phyloP scores from a whole-genome alignment of 257 asterid genomes.

The Lantana camara region DNA sequence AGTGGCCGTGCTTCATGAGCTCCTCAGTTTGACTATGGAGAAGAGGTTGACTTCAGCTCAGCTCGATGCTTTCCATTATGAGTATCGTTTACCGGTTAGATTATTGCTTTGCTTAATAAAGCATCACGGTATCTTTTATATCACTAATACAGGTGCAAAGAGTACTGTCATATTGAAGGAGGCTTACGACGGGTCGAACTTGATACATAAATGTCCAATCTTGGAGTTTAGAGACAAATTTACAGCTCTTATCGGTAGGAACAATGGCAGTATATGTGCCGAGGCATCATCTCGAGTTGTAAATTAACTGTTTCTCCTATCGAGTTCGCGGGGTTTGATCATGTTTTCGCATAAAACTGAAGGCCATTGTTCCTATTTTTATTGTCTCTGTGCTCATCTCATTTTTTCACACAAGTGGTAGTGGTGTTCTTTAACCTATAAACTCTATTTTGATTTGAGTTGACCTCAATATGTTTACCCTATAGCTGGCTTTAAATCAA shows the following conservation, averaged over 20 bases:
- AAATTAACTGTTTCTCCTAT: conserved; percentile 10
- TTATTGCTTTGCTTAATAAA: conserved; percentile 79
- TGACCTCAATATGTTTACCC: background rate
- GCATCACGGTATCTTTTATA: conserved; percentile 85
- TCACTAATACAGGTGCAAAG: conserved; percentile 83
- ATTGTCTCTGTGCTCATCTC: background rate
- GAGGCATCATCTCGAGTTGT: conserved; percentile 24
- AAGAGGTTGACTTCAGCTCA: conserved; percentile 84
- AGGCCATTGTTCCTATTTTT: no score
- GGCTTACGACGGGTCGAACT: conserved; percentile 70
- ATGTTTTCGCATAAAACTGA: no score
- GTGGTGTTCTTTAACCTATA: background rate
- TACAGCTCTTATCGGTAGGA: conserved; percentile 64
- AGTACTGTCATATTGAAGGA: conserved; percentile 86
- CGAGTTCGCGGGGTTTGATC: background rate
- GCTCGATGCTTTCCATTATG: conserved; percentile 81
- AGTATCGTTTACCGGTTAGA: conserved; percentile 71
- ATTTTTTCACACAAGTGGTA: background rate
- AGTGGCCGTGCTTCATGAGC: conserved; percentile 91
- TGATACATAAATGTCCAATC: conserved; percentile 67
- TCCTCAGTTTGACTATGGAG: conserved; percentile 87
- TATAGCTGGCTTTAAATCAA: background rate
- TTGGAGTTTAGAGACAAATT: conserved; percentile 60
- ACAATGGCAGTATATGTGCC: conserved; percentile 35
- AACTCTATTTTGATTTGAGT: background rate